Evolutionary conservation across 1,139 yeast species (phyloP), one percentile per base, ranked within the genome.

Genomic region (Casaregolazyma suthepensis): DNA sequence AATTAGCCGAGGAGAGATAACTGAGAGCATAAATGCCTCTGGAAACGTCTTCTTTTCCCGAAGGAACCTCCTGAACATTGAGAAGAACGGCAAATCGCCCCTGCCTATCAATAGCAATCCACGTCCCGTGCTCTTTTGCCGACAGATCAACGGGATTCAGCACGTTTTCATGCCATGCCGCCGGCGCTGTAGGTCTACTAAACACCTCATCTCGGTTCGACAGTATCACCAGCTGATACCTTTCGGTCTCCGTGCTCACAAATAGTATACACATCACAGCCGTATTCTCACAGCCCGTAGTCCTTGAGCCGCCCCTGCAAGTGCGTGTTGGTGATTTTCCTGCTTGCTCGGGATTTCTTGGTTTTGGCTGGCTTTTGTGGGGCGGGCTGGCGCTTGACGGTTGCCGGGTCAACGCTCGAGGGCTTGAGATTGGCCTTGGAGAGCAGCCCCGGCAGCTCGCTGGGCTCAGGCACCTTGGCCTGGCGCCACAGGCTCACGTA

Each of bases 291-390:
- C 35, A 52, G 42, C 12, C 63, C 63, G 67, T 90, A 93, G 66
- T 93, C 99, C 71, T 88, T 90, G 68, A 93, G 81, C 43, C 93
- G 85, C 56, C 97, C 98, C 68, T 88, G 85, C 95, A 93, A 86
- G 71, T 93, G 99, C 2, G 96, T 85, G 69, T 93, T 93, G 13
- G 99, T 93, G 65, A 93, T 83, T 76, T 49, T 90, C 17, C 40
- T 93, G 46, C 96, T 95, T 66, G 91, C 80, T 71, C 97, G 83
- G 51, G 95, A 87, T 70, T 89, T 89, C 78, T 90, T 89, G 71
- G 89, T 94, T 71, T 90, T 91, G 67, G 81, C 60, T 81, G 86
- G 12, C 80, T 81, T 10, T 66, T 18, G 70, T 65, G 46, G 59
- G 37, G 54, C 56, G 66, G 45, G 67, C 70, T 60, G 80, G 82